Evolutionary conservation across 1,139 yeast genomes (phyloP).

Genomic region (Saccharomyces hybrid): DNA sequence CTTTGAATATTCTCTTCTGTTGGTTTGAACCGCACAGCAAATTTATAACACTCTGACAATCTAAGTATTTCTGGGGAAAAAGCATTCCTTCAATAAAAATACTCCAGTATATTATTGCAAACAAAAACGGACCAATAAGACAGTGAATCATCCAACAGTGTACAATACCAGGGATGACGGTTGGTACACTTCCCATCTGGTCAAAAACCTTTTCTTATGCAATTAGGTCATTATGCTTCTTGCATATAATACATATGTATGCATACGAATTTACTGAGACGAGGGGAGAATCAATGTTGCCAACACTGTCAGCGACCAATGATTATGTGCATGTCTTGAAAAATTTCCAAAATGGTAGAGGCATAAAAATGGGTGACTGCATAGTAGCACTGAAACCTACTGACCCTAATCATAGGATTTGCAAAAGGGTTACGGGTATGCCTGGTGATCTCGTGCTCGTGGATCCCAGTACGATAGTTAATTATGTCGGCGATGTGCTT

Average conservation of each 20-base stretch:
- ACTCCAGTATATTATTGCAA: not conserved
- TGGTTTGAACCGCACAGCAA: not conserved
- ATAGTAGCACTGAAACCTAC: constrained; percentile 88
- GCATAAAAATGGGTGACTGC: constrained; percentile 71
- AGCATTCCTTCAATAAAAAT: not conserved
- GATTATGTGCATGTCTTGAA: constrained; percentile 82
- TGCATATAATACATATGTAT: constrained; percentile 60
- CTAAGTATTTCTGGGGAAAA: not conserved
- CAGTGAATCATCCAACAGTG: not conserved
- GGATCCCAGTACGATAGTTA: constrained; percentile 55
- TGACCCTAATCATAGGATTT: constrained; percentile 76
- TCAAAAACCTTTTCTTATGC: constrained; percentile 1
- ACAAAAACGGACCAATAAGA: not conserved
- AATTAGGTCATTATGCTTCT: constrained; percentile 57
- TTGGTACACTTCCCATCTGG: not conserved
- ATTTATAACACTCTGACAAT: not conserved
- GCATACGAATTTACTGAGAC: constrained; percentile 76
- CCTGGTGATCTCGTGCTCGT: constrained; percentile 80
- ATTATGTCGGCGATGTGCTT: constrained; percentile 14
- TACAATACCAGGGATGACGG: not conserved
- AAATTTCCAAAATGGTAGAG: constrained; percentile 40
- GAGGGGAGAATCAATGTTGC: constrained; percentile 91
- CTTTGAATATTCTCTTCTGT: not conserved
- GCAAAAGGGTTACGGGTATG: constrained; percentile 92
- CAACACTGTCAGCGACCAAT: constrained; percentile 66